These are phyloP conservation scores for Cordyceps farinosa DNA, from an alignment of 2,329 filamentous ascomycete species.

Conservation along the genomic window DNA sequence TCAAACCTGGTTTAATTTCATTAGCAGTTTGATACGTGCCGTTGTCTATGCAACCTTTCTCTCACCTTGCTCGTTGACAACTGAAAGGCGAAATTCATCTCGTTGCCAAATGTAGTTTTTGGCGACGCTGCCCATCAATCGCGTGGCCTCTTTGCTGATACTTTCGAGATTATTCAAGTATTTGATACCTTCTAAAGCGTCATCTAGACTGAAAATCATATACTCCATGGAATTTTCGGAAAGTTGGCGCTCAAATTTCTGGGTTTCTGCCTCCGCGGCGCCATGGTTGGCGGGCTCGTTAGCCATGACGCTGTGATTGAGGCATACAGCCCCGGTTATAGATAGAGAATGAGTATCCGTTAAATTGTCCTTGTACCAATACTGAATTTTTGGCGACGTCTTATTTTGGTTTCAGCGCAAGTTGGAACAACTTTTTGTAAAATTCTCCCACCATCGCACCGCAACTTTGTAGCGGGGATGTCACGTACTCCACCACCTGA, in stretches of 20 bases:
- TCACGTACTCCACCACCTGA: background rate
- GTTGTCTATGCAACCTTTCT: background rate
- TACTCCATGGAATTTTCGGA: slow-evolving; percentile 83
- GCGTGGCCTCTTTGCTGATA: slow-evolving; percentile 65
- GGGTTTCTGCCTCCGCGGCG: background rate
- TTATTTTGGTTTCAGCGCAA: background rate
- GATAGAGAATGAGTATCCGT: background rate
- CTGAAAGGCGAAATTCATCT: slow-evolving; percentile 70
- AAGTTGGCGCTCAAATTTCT: slow-evolving; percentile 33
- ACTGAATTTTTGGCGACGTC: background rate
- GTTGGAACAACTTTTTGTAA: background rate
- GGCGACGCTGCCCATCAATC: slow-evolving; percentile 62
- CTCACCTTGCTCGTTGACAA: slow-evolving; percentile 56
- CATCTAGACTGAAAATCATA: slow-evolving; percentile 65
- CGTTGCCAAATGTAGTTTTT: slow-evolving; percentile 94
- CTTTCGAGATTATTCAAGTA: slow-evolving; percentile 64
- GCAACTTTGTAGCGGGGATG: background rate
- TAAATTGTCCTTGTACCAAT: background rate
- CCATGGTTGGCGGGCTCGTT: background rate
- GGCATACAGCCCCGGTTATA: background rate
- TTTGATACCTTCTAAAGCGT: slow-evolving; percentile 49
- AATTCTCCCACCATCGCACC: background rate
- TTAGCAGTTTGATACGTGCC: background rate
- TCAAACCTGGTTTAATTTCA: slow-evolving; percentile 37
- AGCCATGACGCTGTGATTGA: background rate